Base-by-base conservation (phyloP, 306 rosid genomes). In the Senna tora region DNA sequence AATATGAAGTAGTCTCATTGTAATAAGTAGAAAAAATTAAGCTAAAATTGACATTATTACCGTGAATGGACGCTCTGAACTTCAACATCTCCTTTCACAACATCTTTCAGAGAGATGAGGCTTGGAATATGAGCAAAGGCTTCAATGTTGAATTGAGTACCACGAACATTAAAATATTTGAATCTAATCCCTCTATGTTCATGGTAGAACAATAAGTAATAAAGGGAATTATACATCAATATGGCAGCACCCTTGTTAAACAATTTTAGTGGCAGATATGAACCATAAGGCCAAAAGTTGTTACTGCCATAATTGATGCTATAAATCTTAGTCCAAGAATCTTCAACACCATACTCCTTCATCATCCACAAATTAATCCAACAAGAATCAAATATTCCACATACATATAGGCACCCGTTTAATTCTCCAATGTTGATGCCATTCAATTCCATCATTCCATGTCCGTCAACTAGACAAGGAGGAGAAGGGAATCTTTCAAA, bases 401-500 rank as follows among this genome's bases (percentile, higher is more conserved):
- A 67, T 28, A 49, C 32, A 42, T 52, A 69, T 1, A 60, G 71
- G 25, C 2, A 13, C 70, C 42, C 20, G n/a, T n/a, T n/a, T n/a
- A n/a, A n/a, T n/a, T n/a, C n/a, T n/a, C n/a, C n/a, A n/a, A n/a
- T n/a, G n/a, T 17, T 33, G 8, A 51, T 14, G 3, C n/a, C 2
- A 3, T 17, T 5, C 28, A n/a, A 3, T 2, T 6, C 15, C 42
- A n/a, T n/a, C n/a, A n/a, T n/a, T n/a, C n/a, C n/a, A n/a, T n/a
- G n/a, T n/a, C n/a, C n/a, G n/a, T n/a, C n/a, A 41, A n/a, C n/a
- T n/a, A n/a, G n/a, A n/a, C n/a, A n/a, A n/a, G n/a, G n/a, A n/a
- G n/a, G n/a, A n/a, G n/a, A n/a, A 43, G 78, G 77, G 62, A 77
- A 21, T 13, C 32, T 22, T 7, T 63, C 38, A 33, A 78, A 78